phyloP scores from a whole-genome alignment of 2,329 filamentous ascomycete species.

The Colletotrichum echinochloae region DNA sequence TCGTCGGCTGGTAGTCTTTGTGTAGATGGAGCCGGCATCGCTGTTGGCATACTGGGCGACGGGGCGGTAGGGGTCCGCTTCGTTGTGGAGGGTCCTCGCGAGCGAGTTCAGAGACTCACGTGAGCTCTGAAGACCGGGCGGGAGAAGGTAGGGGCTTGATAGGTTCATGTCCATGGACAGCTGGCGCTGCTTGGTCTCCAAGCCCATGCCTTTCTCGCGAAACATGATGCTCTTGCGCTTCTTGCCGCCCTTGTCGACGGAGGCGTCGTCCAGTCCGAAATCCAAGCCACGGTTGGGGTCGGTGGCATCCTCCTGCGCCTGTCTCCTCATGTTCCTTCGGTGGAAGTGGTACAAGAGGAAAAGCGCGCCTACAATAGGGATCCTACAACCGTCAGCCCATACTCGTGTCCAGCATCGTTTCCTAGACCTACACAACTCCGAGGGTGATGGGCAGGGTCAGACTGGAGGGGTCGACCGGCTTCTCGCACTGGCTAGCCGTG shows the following conservation, averaged over 20 bases:
- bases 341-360: conserved; percentile 81
- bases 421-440: conserved; percentile 74
- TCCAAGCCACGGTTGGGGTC: conserved; percentile 93
- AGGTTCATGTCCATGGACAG: conserved; percentile 81
- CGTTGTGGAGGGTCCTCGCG: conserved; percentile 77
- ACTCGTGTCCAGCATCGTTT: neutral
- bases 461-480: conserved; percentile 65
- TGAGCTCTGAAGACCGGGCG: conserved; percentile 81
- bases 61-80: conserved; percentile 87
- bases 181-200: conserved; percentile 59
- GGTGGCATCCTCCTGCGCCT: conserved; percentile 80
- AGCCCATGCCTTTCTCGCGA: conserved; percentile 61
- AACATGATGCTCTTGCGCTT: conserved; percentile 58
- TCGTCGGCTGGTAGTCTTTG: conserved; percentile 52
- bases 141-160: conserved; percentile 92
- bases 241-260: conserved; percentile 45
- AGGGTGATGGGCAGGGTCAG: conserved; percentile 75
- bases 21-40: conserved; percentile 66
- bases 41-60: conserved; percentile 68
- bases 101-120: conserved; percentile 89
- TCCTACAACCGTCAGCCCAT: conserved; percentile 61
- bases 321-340: conserved; percentile 78
- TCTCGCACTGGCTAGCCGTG: conserved; percentile 66
- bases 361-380: conserved; percentile 78
- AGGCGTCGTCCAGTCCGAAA: conserved; percentile 79